These are phyloP conservation scores for Flagelloscypha sp. DNA, from an alignment of 768 basidiomycete genomes.

Conservation along the genomic window DNA sequence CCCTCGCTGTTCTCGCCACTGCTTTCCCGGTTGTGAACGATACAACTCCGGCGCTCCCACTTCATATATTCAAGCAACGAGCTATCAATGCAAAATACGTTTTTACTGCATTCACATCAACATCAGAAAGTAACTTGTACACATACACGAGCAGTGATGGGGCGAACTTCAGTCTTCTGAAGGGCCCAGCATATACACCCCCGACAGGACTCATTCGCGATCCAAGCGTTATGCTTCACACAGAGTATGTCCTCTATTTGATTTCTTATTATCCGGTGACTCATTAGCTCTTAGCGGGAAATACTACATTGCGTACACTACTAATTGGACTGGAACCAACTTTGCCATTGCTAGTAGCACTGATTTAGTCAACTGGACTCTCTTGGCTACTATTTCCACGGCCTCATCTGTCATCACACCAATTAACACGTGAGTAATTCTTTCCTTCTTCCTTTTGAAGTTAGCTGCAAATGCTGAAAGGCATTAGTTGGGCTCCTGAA, in stretches of 20 bases:
- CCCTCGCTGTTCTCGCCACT: too few species aligned
- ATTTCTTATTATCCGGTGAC: neutral
- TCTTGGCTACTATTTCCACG: constrained; percentile 21
- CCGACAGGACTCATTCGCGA: constrained; percentile 27
- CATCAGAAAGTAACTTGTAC: constrained; percentile 26
- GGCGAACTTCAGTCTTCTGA: constrained; percentile 21
- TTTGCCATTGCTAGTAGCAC: constrained; percentile 28
- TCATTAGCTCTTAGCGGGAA: constrained; percentile 17
- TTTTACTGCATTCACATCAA: constrained; percentile 26
- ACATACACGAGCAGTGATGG: constrained; percentile 26
- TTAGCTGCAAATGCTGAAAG: neutral
- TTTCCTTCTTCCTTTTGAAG: constrained; percentile 1
- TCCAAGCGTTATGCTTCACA: constrained; percentile 27
- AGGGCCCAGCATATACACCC: constrained; percentile 27
- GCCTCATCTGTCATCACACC: constrained; percentile 21
- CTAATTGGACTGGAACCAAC: constrained; percentile 25
- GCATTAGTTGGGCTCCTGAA: constrained; percentile 16
- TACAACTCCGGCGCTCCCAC: constrained; percentile 15
- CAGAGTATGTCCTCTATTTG: constrained; percentile 19
- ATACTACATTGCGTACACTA: constrained; percentile 28
- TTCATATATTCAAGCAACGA: constrained; percentile 22
- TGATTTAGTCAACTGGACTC: constrained; percentile 21
- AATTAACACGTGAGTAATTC: constrained; percentile 27
- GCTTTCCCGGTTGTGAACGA: too few species aligned
- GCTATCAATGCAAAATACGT: constrained; percentile 24